Evolutionary conservation across 2,329 filamentous ascomycete genomes (phyloP), one percentile per base, ranked within the genome.

Genomic region (Sclerotiophoma versabilis): DNA sequence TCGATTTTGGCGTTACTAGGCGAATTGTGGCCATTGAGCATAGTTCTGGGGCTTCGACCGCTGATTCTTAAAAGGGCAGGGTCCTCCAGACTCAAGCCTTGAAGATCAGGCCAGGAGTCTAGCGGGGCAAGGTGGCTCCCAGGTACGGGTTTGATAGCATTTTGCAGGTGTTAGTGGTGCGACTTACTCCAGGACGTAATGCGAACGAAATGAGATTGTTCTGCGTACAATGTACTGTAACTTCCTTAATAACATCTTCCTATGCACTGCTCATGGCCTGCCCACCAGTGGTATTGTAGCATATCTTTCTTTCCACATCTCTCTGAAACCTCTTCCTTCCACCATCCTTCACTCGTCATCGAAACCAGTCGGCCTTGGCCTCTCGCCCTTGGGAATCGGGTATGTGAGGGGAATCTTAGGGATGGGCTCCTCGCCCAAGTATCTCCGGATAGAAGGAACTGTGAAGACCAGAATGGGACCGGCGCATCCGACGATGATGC

Each of bases 371-470:
- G 77, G 79, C 59, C 75, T 73, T 47, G 76, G 72, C 50, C 79
- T 68, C 38, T 76, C 76, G 47, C 79, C 79, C 63, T 76, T 78
- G 17, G 79, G 79, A 64, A 81, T 85, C 57, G 95, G 95, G 82
- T 98, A 99, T 74, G 92, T 96, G 76, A 93, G 79, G 26, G 95
- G 95, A 62, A 98, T 87, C 52, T 66, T 67, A 82, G 84, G 60
- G 85, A 80, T 60, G 87, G 53, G 84, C 65, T 87, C 79, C 74
- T 96, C 92, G 66, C 93, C 93, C 52, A 96, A 76, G 60, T 71
- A 72, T 46, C 80, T 81, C 75, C 93, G 82, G 65, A 96, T 80
- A 41, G 91, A 89, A 36, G 93, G 92, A 1, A 91, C 88, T 51
- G 84, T 81, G 55, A 89, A 75, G 60, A 96, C 80, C 53, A 85